phyloP scores from a whole-genome alignment of 805 yeast species.

The Torulaspora microellipsoides region DNA sequence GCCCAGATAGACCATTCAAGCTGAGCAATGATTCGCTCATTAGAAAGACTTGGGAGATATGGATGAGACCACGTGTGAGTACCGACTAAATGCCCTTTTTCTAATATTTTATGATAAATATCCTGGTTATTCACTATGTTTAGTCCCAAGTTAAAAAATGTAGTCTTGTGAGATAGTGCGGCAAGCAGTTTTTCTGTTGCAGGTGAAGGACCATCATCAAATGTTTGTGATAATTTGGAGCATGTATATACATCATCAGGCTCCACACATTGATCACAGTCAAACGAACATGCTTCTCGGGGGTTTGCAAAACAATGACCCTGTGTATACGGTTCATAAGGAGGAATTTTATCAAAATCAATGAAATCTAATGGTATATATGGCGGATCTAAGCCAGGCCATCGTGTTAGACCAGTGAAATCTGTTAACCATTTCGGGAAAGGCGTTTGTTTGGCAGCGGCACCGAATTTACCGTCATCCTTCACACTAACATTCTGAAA shows the following conservation, averaged over 20 bases:
- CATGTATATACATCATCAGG: conserved; percentile 77
- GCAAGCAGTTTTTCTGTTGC: conserved; percentile 58
- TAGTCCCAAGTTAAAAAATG: conserved; percentile 82
- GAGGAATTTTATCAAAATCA: conserved; percentile 50
- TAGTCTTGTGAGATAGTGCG: conserved; percentile 52
- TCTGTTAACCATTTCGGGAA: conserved; percentile 78
- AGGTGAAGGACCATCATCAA: conserved; percentile 92
- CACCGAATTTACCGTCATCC: no score
- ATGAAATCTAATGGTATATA: conserved; percentile 76
- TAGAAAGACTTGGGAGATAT: conserved; percentile 69
- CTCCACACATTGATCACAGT: conserved; percentile 73
- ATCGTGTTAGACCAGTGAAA: conserved; percentile 63
- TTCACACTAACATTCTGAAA: no score
- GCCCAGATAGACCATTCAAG: conserved; percentile 97
- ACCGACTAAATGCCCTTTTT: conserved; percentile 72
- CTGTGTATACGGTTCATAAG: conserved; percentile 44
- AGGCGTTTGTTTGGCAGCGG: conserved; percentile 34
- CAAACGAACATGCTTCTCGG: conserved; percentile 70
- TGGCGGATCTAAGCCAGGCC: conserved; percentile 91
- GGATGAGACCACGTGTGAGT: conserved; percentile 93
- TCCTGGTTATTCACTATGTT: conserved; percentile 77
- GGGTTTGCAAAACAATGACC: conserved; percentile 54
- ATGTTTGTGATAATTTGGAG: conserved; percentile 72
- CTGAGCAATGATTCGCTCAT: conserved; percentile 83
- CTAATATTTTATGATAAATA: conserved; percentile 51